A percentile compares a stretch with the other conserved stretches of the same genome.
Conservation (phyloP, 495 filamentous ascomycete species). For the Aspergillus haitiensis region DNA sequence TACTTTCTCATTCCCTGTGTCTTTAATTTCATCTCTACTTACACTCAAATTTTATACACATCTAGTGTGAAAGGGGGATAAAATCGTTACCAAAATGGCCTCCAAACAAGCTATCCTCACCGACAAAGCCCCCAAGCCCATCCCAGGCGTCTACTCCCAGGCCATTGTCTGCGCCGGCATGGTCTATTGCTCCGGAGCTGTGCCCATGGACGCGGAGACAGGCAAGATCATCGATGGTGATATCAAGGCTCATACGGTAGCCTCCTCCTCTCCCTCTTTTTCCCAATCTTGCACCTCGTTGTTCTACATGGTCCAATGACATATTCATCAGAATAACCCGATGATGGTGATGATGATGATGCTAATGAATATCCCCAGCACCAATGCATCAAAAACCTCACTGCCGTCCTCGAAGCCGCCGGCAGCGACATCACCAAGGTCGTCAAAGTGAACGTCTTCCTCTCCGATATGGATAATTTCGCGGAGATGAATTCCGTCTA, state of each 20-base stretch:
- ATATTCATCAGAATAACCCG: no score
- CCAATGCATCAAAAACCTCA: constrained; percentile 62
- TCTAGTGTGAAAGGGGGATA: no score
- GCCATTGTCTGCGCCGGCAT: constrained; percentile 57
- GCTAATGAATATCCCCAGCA: constrained; percentile 19
- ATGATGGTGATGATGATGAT: not conserved
- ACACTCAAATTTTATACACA: not conserved
- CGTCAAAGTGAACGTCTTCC: constrained; percentile 69
- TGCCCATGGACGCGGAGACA: constrained; percentile 49
- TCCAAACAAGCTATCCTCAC: constrained; percentile 45
- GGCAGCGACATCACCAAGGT: constrained; percentile 63
- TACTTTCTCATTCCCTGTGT: no score
- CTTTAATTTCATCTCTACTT: not conserved
- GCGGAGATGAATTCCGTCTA: constrained; percentile 63
- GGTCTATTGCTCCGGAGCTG: constrained; percentile 57
- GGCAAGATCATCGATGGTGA: constrained; percentile 48
- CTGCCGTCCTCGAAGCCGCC: constrained; percentile 63
- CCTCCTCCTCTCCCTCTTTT: not conserved
- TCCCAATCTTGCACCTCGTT: not conserved
- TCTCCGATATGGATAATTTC: constrained; percentile 70
- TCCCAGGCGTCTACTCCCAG: constrained; percentile 54
- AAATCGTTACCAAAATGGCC: constrained; percentile 25
- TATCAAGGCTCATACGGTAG: constrained; percentile 51
- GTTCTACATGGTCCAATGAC: not conserved
- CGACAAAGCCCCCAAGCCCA: constrained; percentile 53